A percentile compares a stretch with the other conserved stretches of the same genome.
Conservation (phyloP, 169 alveolate species). For the Plasmodium gallinaceum region DNA sequence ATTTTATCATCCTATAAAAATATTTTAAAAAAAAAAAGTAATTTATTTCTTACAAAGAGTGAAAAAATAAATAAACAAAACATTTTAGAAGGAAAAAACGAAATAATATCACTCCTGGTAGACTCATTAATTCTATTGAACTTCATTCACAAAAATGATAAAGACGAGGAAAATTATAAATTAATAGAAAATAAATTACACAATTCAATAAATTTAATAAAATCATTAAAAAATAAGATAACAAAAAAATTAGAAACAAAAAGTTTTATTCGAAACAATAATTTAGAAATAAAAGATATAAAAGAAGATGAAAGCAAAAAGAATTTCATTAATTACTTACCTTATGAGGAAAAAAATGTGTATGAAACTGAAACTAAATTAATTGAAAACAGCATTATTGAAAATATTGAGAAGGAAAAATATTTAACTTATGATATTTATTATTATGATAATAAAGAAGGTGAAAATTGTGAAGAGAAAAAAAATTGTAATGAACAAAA, state of each 20-base stretch:
- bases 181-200: not conserved
- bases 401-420: not conserved
- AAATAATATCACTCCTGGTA: not conserved
- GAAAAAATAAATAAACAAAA: not conserved
- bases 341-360: not conserved
- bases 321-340: not conserved
- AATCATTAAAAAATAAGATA: not conserved
- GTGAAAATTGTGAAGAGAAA: not conserved
- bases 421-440: not conserved
- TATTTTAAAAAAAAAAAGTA: constrained; percentile 20
- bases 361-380: not conserved
- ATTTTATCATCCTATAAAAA: constrained; percentile 16
- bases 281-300: not conserved
- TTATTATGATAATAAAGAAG: not conserved
- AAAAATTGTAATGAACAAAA: not conserved
- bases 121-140: constrained; percentile 17
- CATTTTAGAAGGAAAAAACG: not conserved
- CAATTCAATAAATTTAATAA: not conserved
- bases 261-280: not conserved
- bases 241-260: not conserved
- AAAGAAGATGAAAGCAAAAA: not conserved
- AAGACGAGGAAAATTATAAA: not conserved
- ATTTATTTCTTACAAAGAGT: not conserved
- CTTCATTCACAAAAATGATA: not conserved
- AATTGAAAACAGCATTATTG: not conserved